Conservation (phyloP, 2,329 filamentous ascomycete genomes). For the Mycocentrospora acerina region DNA sequence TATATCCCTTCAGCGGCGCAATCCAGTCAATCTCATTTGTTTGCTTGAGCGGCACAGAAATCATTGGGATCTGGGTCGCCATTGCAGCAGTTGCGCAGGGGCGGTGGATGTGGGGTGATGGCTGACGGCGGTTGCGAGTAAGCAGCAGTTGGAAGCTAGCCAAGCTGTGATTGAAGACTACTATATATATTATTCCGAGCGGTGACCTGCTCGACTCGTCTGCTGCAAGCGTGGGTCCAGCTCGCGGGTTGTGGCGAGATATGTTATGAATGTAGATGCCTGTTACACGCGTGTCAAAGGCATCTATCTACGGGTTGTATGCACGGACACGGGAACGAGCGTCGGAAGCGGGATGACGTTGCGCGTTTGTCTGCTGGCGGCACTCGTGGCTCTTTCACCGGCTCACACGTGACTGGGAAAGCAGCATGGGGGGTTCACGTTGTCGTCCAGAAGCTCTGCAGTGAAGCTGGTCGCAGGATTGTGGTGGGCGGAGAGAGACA, state of each 20-base stretch:
- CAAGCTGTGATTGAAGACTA: no score
- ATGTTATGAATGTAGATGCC: neutral
- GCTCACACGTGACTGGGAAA: slow-evolving; percentile 9
- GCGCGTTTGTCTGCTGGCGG: slow-evolving; percentile 16
- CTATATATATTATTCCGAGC: no score
- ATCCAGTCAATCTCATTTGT: slow-evolving; percentile 99
- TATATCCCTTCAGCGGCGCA: slow-evolving; percentile 86
- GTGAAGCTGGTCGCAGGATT: slow-evolving; percentile 3
- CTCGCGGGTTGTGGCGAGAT: no score
- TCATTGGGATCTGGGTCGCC: slow-evolving; percentile 74
- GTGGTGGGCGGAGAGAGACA: no score
- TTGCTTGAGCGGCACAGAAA: slow-evolving; percentile 85
- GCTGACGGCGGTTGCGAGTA: neutral
- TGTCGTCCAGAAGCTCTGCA: slow-evolving; percentile 2
- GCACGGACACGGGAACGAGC: no score
- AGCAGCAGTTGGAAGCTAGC: slow-evolving; percentile 3
- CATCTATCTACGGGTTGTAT: slow-evolving; percentile 10
- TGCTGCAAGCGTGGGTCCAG: no score
- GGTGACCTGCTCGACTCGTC: no score
- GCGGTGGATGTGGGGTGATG: neutral
- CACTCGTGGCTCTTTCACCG: slow-evolving; percentile 10
- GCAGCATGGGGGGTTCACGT: slow-evolving; percentile 10
- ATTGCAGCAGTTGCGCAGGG: slow-evolving; percentile 19
- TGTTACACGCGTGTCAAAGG: slow-evolving; percentile 4
- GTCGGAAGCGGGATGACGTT: slow-evolving; percentile 31